Evolutionary conservation across 2,329 filamentous ascomycete species (phyloP).

Genomic region (Ophiostoma australiae): DNA sequence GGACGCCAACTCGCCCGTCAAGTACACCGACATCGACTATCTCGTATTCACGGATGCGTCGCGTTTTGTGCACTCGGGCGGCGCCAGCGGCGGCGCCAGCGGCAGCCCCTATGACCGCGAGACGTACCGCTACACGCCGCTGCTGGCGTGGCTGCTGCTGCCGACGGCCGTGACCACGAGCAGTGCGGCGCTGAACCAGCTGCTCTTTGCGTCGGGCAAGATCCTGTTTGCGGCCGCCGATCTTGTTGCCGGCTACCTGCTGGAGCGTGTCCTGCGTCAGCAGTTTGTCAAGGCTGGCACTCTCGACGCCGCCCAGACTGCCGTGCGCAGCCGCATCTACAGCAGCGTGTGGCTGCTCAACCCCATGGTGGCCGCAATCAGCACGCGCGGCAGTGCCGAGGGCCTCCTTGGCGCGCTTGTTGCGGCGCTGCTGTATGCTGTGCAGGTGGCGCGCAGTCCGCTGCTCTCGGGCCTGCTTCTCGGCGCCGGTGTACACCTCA

Average conservation of each 20-base stretch:
- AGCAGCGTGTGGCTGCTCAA: slow-evolving; percentile 91
- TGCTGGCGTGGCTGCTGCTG: slow-evolving; percentile 84
- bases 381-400: slow-evolving; percentile 89
- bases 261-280: slow-evolving; percentile 43
- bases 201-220: slow-evolving; percentile 81
- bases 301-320: neutral
- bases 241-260: slow-evolving; percentile 75
- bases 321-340: slow-evolving; percentile 61
- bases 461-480: slow-evolving; percentile 67
- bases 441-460: slow-evolving; percentile 54
- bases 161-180: slow-evolving; percentile 61
- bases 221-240: slow-evolving; percentile 78
- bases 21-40: slow-evolving; percentile 99
- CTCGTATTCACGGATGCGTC: slow-evolving; percentile 95
- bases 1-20: slow-evolving; percentile 83
- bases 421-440: slow-evolving; percentile 76
- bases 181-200: slow-evolving; percentile 34
- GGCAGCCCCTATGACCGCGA: slow-evolving; percentile 74
- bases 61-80: slow-evolving; percentile 54
- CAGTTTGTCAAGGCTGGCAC: neutral
- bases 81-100: slow-evolving; percentile 34
- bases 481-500: slow-evolving; percentile 87
- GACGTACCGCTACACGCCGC: slow-evolving; percentile 93
- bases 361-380: slow-evolving; percentile 97
- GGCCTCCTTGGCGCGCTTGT: slow-evolving; percentile 83